Base-by-base conservation (phyloP, 495 filamentous ascomycete genomes). In the Pseudevernia furfuracea region DNA sequence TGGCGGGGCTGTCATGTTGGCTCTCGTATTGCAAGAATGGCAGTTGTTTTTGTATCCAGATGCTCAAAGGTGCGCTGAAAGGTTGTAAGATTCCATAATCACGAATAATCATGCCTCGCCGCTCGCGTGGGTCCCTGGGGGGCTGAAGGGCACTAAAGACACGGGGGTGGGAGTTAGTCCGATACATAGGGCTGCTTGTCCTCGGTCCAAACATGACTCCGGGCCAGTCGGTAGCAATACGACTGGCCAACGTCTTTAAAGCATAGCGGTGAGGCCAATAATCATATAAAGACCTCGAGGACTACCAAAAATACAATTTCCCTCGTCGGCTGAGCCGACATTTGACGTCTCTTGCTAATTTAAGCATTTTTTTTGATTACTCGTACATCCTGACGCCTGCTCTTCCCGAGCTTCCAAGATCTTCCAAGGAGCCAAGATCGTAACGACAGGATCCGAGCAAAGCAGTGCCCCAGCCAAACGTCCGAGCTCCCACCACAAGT, bases 41-140 rank as follows among this genome's bases (percentile, higher is more conserved):
- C 25, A 30, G 25, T 53, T 53, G 49, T 53, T 53, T 53, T 53
- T 53, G 49, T 53, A 53, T 53, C 28, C 49, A 53, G 25, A 32
- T 11, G 46, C 11, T 12, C 25, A 25, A 52, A 52, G 46, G 46
- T 23, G 11, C n/a, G 4, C 5, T 21, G 15, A 44, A 44, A 44
- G 19, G 41, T 14, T 23, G 7, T 3, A 10, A 14, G 49, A 53
- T 53, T 53, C 49, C 49, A 53, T 53, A 53, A 53, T 53, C 49
- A 53, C 7, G 25, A 32, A 32, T 30, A 2, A 30, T 53, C 25
- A 32, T 30, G 49, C 49, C 23, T 32, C 19, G 49, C 49, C 19
- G 49, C 49, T 7, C 32, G 49, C n/a, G n/a, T n/a, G 14, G 5
- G 3, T 46, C 23, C 43, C 7, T 9, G 46, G 49, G 49, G 49